Evolutionary conservation across 148 eudicot species (phyloP).

Genomic region (Vaccinium vitisidaea): DNA sequence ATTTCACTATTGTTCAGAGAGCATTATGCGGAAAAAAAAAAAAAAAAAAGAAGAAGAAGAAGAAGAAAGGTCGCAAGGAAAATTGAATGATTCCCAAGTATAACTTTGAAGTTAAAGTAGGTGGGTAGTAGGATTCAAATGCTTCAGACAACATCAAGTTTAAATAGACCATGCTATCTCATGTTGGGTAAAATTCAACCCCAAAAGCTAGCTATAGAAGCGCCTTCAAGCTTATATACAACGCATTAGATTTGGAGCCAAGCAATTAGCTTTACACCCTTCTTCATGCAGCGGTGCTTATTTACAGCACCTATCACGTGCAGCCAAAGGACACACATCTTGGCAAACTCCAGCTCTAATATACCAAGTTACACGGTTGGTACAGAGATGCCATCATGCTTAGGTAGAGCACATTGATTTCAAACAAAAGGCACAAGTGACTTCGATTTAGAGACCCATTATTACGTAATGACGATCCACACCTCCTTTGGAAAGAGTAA

Average conservation of each 20-base stretch:
- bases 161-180: neutral
- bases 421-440: neutral
- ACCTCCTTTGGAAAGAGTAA: too few species aligned
- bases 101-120: neutral
- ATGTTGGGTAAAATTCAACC: neutral
- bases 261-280: too few species aligned
- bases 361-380: neutral
- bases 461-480: too few species aligned
- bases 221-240: neutral
- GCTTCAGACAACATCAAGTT: neutral
- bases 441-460: neutral
- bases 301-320: too few species aligned
- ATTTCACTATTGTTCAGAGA: neutral
- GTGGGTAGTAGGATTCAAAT: neutral
- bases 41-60: too few species aligned
- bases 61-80: neutral
- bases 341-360: too few species aligned
- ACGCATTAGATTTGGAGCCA: too few species aligned
- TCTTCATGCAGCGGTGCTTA: too few species aligned
- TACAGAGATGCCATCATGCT: neutral
- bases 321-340: too few species aligned
- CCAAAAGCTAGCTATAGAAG: neutral
- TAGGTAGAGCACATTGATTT: neutral
- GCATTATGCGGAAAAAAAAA: neutral
- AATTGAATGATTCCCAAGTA: neutral